These are phyloP conservation scores for Starmera dryadoides DNA, from an alignment of 805 yeast genomes.

Conservation along the genomic window DNA sequence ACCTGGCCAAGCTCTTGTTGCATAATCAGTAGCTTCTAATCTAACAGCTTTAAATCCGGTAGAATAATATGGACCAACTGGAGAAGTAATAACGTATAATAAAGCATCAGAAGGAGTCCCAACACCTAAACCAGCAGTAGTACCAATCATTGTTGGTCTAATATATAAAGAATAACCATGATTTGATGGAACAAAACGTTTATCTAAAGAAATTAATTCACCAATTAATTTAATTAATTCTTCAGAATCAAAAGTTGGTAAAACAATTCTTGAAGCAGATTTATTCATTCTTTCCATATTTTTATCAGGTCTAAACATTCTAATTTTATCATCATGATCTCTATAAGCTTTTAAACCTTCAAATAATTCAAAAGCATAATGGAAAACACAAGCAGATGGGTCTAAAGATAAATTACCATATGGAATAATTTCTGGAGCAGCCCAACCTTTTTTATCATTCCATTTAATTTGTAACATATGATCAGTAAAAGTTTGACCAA, in stretches of 20 bases:
- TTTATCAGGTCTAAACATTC: conserved; percentile 86
- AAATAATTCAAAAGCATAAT: conserved; percentile 89
- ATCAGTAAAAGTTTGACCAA: conserved; percentile 72
- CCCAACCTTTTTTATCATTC: conserved; percentile 78
- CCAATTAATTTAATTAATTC: conserved; percentile 72
- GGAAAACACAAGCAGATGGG: conserved; percentile 88
- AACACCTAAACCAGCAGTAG: conserved; percentile 84
- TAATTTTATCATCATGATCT: conserved; percentile 52
- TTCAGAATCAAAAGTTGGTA: conserved; percentile 79
- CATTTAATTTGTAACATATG: conserved; percentile 89
- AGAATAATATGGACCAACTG: conserved; percentile 94
- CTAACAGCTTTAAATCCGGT: conserved; percentile 95
- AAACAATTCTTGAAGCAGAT: conserved; percentile 82
- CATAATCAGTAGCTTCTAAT: conserved; percentile 91
- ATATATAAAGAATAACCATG: conserved; percentile 87
- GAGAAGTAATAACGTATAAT: conserved; percentile 82
- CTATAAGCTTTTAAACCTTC: conserved; percentile 95
- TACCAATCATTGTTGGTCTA: conserved; percentile 94
- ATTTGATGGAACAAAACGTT: conserved; percentile 73
- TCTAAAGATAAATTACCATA: conserved; percentile 71
- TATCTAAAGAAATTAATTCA: conserved; percentile 67
- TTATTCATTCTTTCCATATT: conserved; percentile 89
- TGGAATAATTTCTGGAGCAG: conserved; percentile 79
- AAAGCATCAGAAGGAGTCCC: conserved; percentile 75
- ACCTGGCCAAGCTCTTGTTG: conserved; percentile 99